phyloP scores from a whole-genome alignment of 192 early-diverging fungal genomes.

The Entomortierella beljakovae region DNA sequence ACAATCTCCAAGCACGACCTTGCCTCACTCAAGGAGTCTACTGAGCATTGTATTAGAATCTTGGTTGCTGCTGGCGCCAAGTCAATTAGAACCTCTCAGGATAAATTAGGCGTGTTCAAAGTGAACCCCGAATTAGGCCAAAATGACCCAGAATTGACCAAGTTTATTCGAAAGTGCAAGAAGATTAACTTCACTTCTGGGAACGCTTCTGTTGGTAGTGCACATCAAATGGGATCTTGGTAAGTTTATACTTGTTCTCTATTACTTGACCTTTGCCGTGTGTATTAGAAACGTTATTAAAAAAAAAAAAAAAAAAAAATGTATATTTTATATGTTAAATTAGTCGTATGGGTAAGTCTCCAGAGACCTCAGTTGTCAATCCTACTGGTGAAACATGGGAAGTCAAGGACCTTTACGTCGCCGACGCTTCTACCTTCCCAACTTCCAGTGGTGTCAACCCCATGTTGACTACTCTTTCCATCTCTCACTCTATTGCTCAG shows the following conservation, averaged over 20 bases:
- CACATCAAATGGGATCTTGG: slow-evolving; percentile 78
- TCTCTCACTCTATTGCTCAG: slow-evolving; percentile 50
- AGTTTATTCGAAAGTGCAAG: slow-evolving; percentile 35
- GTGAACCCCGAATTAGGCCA: slow-evolving; percentile 50
- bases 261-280: too few relatives aligned
- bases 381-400: slow-evolving; percentile 82
- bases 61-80: slow-evolving; percentile 76
- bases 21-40: slow-evolving; percentile 57
- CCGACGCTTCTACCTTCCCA: slow-evolving; percentile 78
- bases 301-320: too few relatives aligned
- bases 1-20: slow-evolving; percentile 63
- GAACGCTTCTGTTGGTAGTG: slow-evolving; percentile 56
- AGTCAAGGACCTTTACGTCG: slow-evolving; percentile 76
- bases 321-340: too few relatives aligned
- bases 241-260: slow-evolving; percentile 36
- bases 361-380: slow-evolving; percentile 68
- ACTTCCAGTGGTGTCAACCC: slow-evolving; percentile 80
- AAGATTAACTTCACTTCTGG: slow-evolving; percentile 43
- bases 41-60: slow-evolving; percentile 57
- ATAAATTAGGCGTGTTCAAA: slow-evolving; percentile 54
- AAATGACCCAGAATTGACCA: slow-evolving; percentile 49
- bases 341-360: slow-evolving; percentile 72
- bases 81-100: slow-evolving; percentile 66
- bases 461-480: slow-evolving; percentile 57
- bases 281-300: too few relatives aligned